Conservation (phyloP, 805 yeast genomes). For the Zygosaccharomyces gambellarensis region DNA sequence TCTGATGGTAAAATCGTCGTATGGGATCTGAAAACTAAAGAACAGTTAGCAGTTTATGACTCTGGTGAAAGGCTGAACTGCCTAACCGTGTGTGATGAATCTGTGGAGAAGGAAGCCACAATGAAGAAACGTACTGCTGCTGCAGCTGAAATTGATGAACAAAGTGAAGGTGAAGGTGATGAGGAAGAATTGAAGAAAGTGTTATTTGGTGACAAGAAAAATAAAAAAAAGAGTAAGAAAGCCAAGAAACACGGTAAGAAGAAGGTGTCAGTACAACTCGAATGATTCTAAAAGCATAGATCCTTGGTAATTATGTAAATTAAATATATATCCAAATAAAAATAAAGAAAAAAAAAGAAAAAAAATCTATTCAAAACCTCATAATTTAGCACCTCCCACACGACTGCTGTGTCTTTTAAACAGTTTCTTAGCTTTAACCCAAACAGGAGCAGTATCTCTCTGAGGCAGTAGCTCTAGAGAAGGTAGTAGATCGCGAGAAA, state of each 20-base stretch:
- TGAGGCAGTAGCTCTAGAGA: conserved; percentile 79
- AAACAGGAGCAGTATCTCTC: conserved; percentile 78
- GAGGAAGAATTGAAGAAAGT: conserved; percentile 60
- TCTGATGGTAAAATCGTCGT: conserved; percentile 92
- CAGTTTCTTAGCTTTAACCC: conserved; percentile 83
- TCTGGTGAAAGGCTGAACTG: conserved; percentile 90
- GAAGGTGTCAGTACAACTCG: conserved; percentile 53
- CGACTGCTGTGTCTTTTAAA: conserved; percentile 82
- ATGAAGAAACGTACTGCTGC: conserved; percentile 59
- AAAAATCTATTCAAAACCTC: conserved; percentile 6
- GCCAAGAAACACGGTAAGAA: conserved; percentile 39
- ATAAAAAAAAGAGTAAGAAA: conserved; percentile 39
- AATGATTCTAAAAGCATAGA: conserved; percentile 30
- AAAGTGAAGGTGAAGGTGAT: conserved; percentile 72
- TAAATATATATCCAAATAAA: conserved; percentile 7
- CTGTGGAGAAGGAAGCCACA: conserved; percentile 65
- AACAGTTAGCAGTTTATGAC: conserved; percentile 85
- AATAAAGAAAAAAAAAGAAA: not conserved
- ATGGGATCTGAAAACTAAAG: conserved; percentile 67
- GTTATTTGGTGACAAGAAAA: conserved; percentile 46
- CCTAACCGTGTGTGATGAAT: conserved; percentile 69
- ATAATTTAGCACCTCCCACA: conserved; percentile 47
- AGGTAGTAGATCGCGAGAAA: conserved; percentile 83
- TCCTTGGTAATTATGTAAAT: conserved; percentile 3
- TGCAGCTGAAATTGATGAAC: conserved; percentile 52